Evolutionary conservation across 2,329 filamentous ascomycete species (phyloP).

Genomic region (Nemania bipapillata): DNA sequence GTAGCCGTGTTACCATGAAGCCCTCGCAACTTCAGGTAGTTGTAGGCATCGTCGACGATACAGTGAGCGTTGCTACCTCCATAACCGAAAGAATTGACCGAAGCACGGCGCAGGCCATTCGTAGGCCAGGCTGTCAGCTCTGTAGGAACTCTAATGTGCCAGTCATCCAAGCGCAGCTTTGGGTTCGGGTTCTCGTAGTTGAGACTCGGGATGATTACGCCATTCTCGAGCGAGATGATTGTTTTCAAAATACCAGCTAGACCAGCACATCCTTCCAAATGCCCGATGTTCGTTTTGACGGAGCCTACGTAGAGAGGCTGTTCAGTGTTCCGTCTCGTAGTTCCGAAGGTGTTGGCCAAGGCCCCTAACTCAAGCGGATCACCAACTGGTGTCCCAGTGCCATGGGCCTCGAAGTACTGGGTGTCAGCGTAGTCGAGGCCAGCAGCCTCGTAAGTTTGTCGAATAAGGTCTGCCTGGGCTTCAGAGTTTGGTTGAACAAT

Average conservation of each 20-base stretch:
- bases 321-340: not conserved
- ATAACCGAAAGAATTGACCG: constrained; percentile 14
- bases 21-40: not conserved
- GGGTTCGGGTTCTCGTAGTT: constrained; percentile 49
- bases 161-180: constrained; percentile 27
- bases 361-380: constrained; percentile 42
- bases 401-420: constrained; percentile 49
- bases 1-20: constrained; percentile 2
- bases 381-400: constrained; percentile 46
- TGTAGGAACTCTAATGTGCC: not conserved
- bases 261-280: constrained; percentile 46
- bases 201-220: constrained; percentile 48
- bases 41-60: not conserved
- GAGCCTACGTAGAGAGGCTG: constrained; percentile 18
- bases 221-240: constrained; percentile 37
- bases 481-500: constrained; percentile 58
- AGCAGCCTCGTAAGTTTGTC: constrained; percentile 49
- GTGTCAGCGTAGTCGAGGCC: constrained; percentile 46
- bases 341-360: constrained; percentile 36
- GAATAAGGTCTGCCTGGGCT: constrained; percentile 53
- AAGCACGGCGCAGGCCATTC: not conserved
- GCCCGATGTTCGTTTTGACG: constrained; percentile 48
- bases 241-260: constrained; percentile 46
- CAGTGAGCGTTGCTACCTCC: constrained; percentile 5
- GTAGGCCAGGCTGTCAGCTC: constrained; percentile 5